phyloP scores from a whole-genome alignment of 176 grass and related monocot species.

The Zizania latifolia region DNA sequence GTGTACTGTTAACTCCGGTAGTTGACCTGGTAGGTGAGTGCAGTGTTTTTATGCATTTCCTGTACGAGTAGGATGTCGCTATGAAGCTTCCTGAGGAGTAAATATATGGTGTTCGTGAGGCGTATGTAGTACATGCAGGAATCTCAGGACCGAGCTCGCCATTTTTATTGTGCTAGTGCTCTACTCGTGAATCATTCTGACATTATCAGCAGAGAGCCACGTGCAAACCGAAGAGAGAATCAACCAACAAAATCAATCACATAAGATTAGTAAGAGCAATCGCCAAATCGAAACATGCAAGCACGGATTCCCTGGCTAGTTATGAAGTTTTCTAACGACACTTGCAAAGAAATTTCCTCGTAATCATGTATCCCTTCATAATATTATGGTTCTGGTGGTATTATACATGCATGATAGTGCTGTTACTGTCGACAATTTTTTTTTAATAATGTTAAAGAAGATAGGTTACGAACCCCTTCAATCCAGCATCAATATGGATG shows the following conservation, averaged over 20 bases:
- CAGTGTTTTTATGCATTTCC: not conserved
- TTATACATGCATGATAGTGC: not conserved
- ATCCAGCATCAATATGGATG: too few relatives aligned
- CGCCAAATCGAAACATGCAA: not conserved
- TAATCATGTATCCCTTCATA: not conserved
- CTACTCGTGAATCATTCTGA: slow-evolving; percentile 1
- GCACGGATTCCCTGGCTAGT: slow-evolving; percentile 3
- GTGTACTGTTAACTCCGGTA: not conserved
- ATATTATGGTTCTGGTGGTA: not conserved
- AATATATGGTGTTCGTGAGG: slow-evolving; percentile 20
- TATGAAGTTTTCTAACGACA: not conserved
- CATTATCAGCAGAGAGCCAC: slow-evolving; percentile 23
- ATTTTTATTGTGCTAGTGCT: slow-evolving; percentile 23
- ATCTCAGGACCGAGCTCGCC: slow-evolving; percentile 28
- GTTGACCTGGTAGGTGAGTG: slow-evolving; percentile 12
- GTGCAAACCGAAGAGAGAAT: slow-evolving; percentile 40
- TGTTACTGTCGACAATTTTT: not conserved
- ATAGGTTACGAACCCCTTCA: too few relatives aligned
- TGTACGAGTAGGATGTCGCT: slow-evolving; percentile 7
- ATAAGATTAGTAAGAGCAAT: not conserved
- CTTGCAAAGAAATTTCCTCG: not conserved
- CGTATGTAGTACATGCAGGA: slow-evolving; percentile 40
- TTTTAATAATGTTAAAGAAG: too few relatives aligned
- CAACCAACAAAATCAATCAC: slow-evolving; percentile 22
- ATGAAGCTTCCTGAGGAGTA: slow-evolving; percentile 29